A percentile compares a stretch with the other conserved stretches of the same genome.
Conservation (phyloP, 2,329 filamentous ascomycete genomes). For the Paecilomyces niveus region DNA sequence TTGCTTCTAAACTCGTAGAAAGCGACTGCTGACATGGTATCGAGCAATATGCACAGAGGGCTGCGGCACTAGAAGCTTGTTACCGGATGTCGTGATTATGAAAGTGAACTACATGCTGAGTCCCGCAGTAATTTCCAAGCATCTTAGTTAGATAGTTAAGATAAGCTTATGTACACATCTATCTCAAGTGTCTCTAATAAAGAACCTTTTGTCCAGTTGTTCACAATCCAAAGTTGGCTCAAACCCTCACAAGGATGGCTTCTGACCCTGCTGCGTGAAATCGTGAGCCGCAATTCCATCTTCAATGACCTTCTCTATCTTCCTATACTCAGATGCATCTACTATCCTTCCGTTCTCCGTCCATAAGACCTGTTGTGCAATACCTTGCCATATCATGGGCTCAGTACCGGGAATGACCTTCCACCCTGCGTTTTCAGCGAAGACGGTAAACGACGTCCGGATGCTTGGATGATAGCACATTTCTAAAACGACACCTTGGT, state of each 20-base stretch:
- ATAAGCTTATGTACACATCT: neutral
- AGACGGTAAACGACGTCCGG: constrained; percentile 9
- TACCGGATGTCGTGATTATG: too few species aligned
- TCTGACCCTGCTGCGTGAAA: neutral
- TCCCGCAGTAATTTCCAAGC: too few species aligned
- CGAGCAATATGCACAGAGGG: too few species aligned
- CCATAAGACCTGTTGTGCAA: constrained; percentile 17
- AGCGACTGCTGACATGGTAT: too few species aligned
- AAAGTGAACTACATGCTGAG: too few species aligned
- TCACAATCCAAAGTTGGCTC: neutral
- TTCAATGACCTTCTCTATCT: neutral
- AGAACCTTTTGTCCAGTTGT: neutral
- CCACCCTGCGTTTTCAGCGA: constrained; percentile 12
- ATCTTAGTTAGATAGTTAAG: too few species aligned
- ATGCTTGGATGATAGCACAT: constrained; percentile 18
- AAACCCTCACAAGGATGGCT: neutral
- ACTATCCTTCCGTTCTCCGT: constrained; percentile 6
- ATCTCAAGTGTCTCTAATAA: neutral
- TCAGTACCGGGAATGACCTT: constrained; percentile 12
- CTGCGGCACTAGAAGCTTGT: too few species aligned
- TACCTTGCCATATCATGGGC: constrained; percentile 12
- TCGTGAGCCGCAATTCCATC: neutral
- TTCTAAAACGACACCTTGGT: constrained; percentile 14
- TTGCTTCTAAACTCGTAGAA: too few species aligned
- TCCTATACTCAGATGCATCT: neutral